These are phyloP conservation scores for Gyromitra esculenta DNA, from an alignment of 2,329 filamentous ascomycete species.

Conservation along the genomic window DNA sequence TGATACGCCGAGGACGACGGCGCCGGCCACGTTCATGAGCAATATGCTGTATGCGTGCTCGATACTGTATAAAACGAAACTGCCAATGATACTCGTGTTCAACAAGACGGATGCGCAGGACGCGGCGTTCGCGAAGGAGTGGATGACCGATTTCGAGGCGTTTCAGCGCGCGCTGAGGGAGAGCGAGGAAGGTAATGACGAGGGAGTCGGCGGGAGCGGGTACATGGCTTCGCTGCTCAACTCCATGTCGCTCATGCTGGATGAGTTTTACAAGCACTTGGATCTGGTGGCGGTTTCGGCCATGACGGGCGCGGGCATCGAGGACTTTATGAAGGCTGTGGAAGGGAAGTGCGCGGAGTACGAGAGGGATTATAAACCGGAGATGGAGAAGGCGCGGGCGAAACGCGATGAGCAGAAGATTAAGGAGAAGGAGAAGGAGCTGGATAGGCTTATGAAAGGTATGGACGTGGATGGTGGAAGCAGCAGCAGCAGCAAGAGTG, in stretches of 20 bases:
- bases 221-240: conserved; percentile 97
- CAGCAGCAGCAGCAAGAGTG: conserved; percentile 48
- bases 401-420: conserved; percentile 81
- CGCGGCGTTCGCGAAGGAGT: conserved; percentile 90
- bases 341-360: conserved; percentile 89
- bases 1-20: conserved; percentile 91
- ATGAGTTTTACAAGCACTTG: conserved; percentile 95
- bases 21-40: conserved; percentile 97
- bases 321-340: conserved; percentile 93
- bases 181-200: conserved; percentile 67
- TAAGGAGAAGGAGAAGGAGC: conserved; percentile 77
- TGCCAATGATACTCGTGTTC: conserved; percentile 98
- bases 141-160: conserved; percentile 99
- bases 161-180: conserved; percentile 89
- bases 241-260: conserved; percentile 96
- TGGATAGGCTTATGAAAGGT: conserved; percentile 93
- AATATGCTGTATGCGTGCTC: conserved; percentile 99
- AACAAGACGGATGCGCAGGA: conserved; percentile 98
- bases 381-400: conserved; percentile 79
- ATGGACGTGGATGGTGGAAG: conserved; percentile 71
- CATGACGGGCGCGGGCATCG: conserved; percentile 88
- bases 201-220: conserved; percentile 73
- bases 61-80: conserved; percentile 97
- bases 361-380: conserved; percentile 86
- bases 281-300: conserved; percentile 93